These are phyloP conservation scores for Vitis riparia DNA, from an alignment of 164 flowering plant genomes.

Conservation along the genomic window DNA sequence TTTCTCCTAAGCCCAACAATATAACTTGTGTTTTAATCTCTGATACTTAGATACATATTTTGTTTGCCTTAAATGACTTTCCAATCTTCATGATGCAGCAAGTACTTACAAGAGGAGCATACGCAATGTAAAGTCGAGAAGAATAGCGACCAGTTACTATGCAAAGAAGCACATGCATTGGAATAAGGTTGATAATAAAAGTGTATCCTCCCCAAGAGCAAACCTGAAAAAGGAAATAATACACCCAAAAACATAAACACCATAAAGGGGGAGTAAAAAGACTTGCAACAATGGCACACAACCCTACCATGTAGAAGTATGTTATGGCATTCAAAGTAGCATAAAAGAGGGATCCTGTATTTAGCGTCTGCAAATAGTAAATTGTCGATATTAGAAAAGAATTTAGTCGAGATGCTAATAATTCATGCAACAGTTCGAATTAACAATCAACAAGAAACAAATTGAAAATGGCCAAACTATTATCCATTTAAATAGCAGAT, in stretches of 20 bases:
- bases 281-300: constrained; percentile 9
- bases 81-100: not conserved
- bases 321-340: constrained; percentile 90
- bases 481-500: not conserved
- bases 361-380: constrained; percentile 74
- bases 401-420: not conserved
- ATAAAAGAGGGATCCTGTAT: constrained; percentile 97
- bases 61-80: too few relatives aligned
- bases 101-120: constrained; percentile 92
- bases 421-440: not conserved
- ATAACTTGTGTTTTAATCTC: too few relatives aligned
- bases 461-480: not conserved
- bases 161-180: constrained; percentile 97
- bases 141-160: constrained; percentile 97
- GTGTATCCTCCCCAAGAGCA: constrained; percentile 99
- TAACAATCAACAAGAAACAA: not conserved
- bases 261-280: not conserved
- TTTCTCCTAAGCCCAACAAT: too few relatives aligned
- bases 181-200: constrained; percentile 95
- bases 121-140: constrained; percentile 88
- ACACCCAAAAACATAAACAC: constrained; percentile 7
- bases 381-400: constrained; percentile 10
- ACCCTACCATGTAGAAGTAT: constrained; percentile 92
- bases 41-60: too few relatives aligned
- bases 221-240: constrained; percentile 51